These are phyloP conservation scores for Amanita muscaria DNA, from an alignment of 768 basidiomycete species.

Conservation along the genomic window DNA sequence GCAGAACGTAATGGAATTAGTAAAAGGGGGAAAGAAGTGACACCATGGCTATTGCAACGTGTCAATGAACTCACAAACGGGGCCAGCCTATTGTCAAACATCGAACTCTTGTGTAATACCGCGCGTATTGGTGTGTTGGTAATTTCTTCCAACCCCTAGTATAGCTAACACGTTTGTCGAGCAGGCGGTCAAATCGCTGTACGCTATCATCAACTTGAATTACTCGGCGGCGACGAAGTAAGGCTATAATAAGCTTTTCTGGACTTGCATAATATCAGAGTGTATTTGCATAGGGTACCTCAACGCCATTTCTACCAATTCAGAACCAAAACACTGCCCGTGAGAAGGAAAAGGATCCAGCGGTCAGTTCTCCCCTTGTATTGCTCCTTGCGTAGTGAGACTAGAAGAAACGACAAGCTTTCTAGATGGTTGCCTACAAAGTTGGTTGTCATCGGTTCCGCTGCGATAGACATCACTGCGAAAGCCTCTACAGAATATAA, in stretches of 20 bases:
- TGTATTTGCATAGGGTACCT: neutral
- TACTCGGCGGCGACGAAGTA: slow-evolving; percentile 32
- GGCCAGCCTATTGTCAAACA: slow-evolving; percentile 64
- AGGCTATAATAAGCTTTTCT: neutral
- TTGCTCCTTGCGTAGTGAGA: neutral
- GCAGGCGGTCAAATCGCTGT: slow-evolving; percentile 73
- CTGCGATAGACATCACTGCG: slow-evolving; percentile 85
- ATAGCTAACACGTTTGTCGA: slow-evolving; percentile 1
- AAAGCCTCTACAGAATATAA: slow-evolving; percentile 26
- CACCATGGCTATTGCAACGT: slow-evolving; percentile 87
- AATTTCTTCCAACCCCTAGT: neutral
- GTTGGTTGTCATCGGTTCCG: slow-evolving; percentile 73
- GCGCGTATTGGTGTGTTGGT: slow-evolving; percentile 65
- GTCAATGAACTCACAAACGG: slow-evolving; percentile 76
- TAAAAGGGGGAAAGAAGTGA: slow-evolving; percentile 80
- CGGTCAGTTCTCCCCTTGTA: neutral
- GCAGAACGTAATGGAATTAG: slow-evolving; percentile 74
- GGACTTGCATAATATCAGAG: neutral
- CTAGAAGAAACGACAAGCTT: slow-evolving; percentile 1
- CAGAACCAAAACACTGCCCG: neutral
- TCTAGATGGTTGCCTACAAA: slow-evolving; percentile 27
- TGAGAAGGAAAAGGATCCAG: neutral
- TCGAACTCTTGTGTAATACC: slow-evolving; percentile 86
- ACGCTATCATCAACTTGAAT: slow-evolving; percentile 58
- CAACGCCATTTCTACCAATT: neutral